Conservation (phyloP, 1,284 basidiomycete species). For the Cerioporus squamosus region DNA sequence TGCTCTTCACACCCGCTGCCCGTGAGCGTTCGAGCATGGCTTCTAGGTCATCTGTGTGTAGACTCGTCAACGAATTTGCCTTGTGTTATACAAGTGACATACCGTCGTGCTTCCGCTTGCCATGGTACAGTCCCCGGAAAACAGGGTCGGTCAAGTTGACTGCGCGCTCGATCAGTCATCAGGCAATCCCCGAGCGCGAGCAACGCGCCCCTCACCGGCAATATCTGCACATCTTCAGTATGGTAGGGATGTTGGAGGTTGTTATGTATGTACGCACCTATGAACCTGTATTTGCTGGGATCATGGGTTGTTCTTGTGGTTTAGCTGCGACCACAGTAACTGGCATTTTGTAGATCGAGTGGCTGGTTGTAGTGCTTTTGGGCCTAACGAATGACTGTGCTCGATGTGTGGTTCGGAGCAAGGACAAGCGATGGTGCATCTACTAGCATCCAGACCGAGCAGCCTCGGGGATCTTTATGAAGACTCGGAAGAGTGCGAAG, state of each 20-base stretch:
- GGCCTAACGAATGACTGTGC: no score
- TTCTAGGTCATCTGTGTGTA: constrained; percentile 65
- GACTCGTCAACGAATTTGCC: no score
- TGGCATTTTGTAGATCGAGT: constrained; percentile 27
- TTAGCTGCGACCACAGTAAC: constrained; percentile 32
- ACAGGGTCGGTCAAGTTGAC: constrained; percentile 68
- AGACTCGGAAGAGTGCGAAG: no score
- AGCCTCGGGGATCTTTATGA: no score
- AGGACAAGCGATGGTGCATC: no score
- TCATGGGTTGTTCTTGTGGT: constrained; percentile 21
- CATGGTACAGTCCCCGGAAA: constrained; percentile 60
- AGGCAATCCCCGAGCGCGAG: no score
- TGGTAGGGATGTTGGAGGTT: no score
- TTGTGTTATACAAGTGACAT: background rate
- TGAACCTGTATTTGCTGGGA: constrained; percentile 36
- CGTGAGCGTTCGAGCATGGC: constrained; percentile 65
- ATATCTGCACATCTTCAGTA: constrained; percentile 39
- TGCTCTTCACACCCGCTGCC: constrained; percentile 71
- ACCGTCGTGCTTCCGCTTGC: constrained; percentile 60
- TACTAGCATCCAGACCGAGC: no score
- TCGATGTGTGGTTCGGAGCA: no score
- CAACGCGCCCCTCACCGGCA: constrained; percentile 38
- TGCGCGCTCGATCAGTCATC: constrained; percentile 25
- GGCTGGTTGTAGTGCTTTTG: background rate
- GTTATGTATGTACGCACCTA: constrained; percentile 38